Evolutionary conservation across 2,329 filamentous ascomycete species (phyloP).

Genomic region (Ilyonectria robusta): DNA sequence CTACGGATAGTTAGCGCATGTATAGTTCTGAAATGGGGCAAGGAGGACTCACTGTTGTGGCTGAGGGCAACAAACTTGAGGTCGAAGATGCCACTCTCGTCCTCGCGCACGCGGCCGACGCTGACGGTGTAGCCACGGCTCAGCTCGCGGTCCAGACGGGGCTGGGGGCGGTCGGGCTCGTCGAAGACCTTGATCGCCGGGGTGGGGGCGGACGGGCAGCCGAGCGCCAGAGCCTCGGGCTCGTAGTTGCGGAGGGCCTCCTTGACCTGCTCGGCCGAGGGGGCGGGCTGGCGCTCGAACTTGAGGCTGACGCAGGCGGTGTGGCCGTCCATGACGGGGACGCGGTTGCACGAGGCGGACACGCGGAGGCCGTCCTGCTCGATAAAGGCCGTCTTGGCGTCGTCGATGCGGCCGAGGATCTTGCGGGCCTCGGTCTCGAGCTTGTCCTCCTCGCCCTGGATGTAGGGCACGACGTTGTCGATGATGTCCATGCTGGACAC

Average conservation of each 20-base stretch:
- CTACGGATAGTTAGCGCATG: conserved; percentile 53
- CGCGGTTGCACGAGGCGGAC: conserved; percentile 91
- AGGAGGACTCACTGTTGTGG: conserved; percentile 73
- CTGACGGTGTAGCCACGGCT: conserved; percentile 91
- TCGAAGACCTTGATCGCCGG: conserved; percentile 91
- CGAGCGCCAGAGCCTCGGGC: conserved; percentile 84
- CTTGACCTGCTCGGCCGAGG: conserved; percentile 82
- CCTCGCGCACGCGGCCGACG: conserved; percentile 88
- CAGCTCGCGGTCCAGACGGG: conserved; percentile 88
- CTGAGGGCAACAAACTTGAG: conserved; percentile 95
- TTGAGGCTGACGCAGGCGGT: conserved; percentile 92
- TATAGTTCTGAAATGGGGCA: not conserved
- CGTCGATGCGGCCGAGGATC: conserved; percentile 85
- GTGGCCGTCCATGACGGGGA: conserved; percentile 95
- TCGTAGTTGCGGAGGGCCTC: conserved; percentile 85
- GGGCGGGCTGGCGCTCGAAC: conserved; percentile 82
- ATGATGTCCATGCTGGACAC: conserved; percentile 95
- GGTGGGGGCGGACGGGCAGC: conserved; percentile 87
- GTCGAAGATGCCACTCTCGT: conserved; percentile 91
- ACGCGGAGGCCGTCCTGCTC: conserved; percentile 83
- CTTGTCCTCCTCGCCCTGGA: conserved; percentile 95
- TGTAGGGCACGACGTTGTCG: conserved; percentile 96
- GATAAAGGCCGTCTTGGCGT: conserved; percentile 79
- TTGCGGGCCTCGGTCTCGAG: conserved; percentile 95
- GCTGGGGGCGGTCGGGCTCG: conserved; percentile 91